These are phyloP conservation scores for Stipa capillata DNA, from an alignment of 176 grass and related monocot species.

Conservation along the genomic window DNA sequence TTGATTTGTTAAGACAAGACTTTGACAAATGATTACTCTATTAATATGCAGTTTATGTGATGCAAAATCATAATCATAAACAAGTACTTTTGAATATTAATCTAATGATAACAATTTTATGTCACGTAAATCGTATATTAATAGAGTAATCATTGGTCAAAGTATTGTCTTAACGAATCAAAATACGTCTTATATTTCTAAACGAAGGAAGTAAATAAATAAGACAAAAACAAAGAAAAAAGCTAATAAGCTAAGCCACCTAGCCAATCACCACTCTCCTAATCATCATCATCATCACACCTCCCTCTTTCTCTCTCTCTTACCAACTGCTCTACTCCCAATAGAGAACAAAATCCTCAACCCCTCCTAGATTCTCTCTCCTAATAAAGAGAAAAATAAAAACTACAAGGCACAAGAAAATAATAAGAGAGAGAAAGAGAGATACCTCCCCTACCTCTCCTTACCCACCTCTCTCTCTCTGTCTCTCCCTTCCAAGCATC, in stretches of 20 bases:
- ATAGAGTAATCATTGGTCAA: no score
- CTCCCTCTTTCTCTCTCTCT: background rate
- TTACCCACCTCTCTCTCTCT: slow-evolving; percentile 1
- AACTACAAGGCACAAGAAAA: background rate
- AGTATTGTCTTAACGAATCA: no score
- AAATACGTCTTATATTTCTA: no score
- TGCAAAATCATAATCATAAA: no score
- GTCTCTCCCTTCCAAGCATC: background rate
- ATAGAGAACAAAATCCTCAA: slow-evolving; percentile 32
- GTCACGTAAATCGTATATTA: no score
- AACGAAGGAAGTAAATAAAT: no score
- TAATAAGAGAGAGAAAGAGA: background rate
- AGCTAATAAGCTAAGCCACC: slow-evolving; percentile 33
- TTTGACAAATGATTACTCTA: no score
- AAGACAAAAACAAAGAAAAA: background rate
- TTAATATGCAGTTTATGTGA: no score
- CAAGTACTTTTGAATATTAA: no score
- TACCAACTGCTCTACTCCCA: slow-evolving; percentile 11
- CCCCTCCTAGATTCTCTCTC: slow-evolving; percentile 32
- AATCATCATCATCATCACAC: slow-evolving; percentile 17
- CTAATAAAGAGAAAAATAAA: background rate
- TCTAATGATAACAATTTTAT: no score
- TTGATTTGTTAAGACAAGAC: no score
- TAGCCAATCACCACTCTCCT: slow-evolving; percentile 23
- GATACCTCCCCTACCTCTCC: background rate